Base-by-base conservation (phyloP, 1,284 basidiomycete genomes). In the Ceratobasidium sp. region DNA sequence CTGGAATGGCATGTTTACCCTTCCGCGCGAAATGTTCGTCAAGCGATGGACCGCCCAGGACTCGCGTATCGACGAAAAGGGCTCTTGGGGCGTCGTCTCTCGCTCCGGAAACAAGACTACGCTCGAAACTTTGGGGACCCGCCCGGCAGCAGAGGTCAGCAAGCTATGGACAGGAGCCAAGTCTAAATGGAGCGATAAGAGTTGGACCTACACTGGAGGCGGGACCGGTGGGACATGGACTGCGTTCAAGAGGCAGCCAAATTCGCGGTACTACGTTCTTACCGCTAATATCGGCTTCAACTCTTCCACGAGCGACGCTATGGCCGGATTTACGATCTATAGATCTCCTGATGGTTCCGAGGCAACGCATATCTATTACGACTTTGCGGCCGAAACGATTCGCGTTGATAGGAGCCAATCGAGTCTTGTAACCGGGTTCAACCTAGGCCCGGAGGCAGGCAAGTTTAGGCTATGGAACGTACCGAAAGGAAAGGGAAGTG, bases 11-110 rank as follows among this genome's bases (percentile, higher is more conserved):
- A 57, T 46, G 33, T 75, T 75, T 40, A 75, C 73, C 23, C 73
- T 75, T n/a, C 73, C 73, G 6, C 73, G 73, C 52, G 73, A 75
- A 20, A 75, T 75, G 73, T 75, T 75, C 28, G 62, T 75, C 50
- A 75, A 75, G 48, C 46, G 40, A 20, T 75, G 61, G 61, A 66
- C 42, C 23, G 73, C 66, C 20, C 73, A 46, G 10, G 73, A 75
- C 26, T 62, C 62, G 17, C 73, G 73, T 33, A 61, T 28, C 20
- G 40, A 56, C 54, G 73, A 75, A 44, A 61, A 48, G 6, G 73
- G 73, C 13, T 52, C 73, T 3, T 75, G 73, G 73, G 73, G 73
- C 48, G 52, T 75, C 50, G 73, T 75, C 62, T 64, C 73, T 66
- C 26, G 50, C 23, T 65, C 73, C n/a, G 62, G 52, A 9, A 54